Conservation (phyloP, 441 rosid genomes). For the Raphanus hybrid region DNA sequence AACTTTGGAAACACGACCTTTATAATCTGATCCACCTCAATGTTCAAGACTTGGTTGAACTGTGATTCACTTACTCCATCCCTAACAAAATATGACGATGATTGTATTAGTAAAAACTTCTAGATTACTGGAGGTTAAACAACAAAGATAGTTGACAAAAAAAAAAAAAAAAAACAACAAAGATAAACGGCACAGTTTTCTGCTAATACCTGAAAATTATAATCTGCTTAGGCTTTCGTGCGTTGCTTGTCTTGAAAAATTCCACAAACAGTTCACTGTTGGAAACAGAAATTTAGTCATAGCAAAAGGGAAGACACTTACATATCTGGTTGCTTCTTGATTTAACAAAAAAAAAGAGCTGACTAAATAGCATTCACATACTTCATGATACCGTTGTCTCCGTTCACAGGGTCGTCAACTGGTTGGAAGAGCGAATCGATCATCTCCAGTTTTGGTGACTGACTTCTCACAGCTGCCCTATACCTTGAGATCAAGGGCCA, state of each 20-base stretch:
- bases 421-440: conserved; percentile 89
- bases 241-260: conserved; percentile 63
- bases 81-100: conserved; percentile 48
- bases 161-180: no score
- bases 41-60: conserved; percentile 83
- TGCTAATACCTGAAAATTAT: conserved; percentile 77
- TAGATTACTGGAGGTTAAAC: background rate
- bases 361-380: conserved; percentile 36
- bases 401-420: conserved; percentile 46
- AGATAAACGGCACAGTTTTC: background rate
- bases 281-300: conserved; percentile 5
- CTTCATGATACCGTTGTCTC: conserved; percentile 90
- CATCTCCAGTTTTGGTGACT: conserved; percentile 86
- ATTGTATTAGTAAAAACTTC: background rate
- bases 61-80: conserved; percentile 95
- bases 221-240: conserved; percentile 75
- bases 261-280: conserved; percentile 76
- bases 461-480: conserved; percentile 90
- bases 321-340: conserved; percentile 5
- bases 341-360: background rate
- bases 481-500: conserved; percentile 96
- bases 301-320: conserved; percentile 17
- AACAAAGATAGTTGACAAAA: no score
- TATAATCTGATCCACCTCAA: conserved; percentile 84
- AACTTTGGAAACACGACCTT: conserved; percentile 53